Base-by-base conservation (phyloP, 2,329 filamentous ascomycete species). In the Pleoardoris graminearum region DNA sequence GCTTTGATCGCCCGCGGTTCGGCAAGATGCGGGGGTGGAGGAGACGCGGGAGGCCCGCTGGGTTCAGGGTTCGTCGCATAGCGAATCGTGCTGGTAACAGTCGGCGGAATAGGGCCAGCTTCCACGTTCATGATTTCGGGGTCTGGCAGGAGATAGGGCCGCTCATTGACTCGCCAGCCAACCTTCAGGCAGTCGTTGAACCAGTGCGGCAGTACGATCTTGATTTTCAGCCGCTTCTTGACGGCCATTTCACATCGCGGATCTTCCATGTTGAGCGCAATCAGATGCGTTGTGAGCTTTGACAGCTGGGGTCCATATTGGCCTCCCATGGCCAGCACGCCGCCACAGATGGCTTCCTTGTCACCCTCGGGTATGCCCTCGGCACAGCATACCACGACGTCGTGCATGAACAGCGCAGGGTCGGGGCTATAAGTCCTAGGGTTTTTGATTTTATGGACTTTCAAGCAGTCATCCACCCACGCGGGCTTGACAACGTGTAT, bases 171-270 rank as follows among this genome's bases (percentile, higher is more conserved):
- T 53, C 90, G 86, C 73, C 91, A 92, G 44, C 93, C 92, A 23
- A 99, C 84, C 73, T 90, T 94, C 61, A 99, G 83, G 74, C 94
- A 99, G 70, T 97, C 93, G 63, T 97, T 93, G 68, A 99, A 97
- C 91, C 94, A 97, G 69, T 97, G 94, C 32, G 94, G 94, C 47
- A 99, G 79, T 16, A 99, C 90, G 53, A 97, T 88, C 73, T 91
- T 92, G 72, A 85, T 85, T 49, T 85, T 85, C 48, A 90, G 78
- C 2, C 82, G 82, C 72, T 87, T 95, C 7, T 81, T 77, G 37
- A 79, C 59, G 0, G 87, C 88, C 48, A 84, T 70, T 55, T 81
- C 68, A 56, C 87, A 89, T 70, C 91, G 91, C 2, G 85, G 82
- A 50, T 92, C 84, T 29, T 92, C 86, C 70, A 88, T 80, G 4